These are phyloP conservation scores for Posidonia oceanica DNA, from an alignment of 116 monocot genomes.

Conservation along the genomic window DNA sequence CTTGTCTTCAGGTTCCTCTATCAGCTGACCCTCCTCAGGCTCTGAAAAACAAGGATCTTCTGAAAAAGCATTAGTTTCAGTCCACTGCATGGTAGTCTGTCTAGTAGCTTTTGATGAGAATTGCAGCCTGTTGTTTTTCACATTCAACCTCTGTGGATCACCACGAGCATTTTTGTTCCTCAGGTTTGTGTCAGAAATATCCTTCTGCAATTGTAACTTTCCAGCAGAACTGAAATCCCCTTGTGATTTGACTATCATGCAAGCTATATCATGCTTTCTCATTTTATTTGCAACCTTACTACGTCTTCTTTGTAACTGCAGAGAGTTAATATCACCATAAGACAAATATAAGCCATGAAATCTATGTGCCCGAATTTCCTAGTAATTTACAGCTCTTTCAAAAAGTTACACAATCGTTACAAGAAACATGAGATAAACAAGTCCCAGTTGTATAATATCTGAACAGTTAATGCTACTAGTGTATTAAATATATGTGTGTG, in stretches of 20 bases:
- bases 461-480: no score
- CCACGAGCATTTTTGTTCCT: no score
- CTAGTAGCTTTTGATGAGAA: neutral
- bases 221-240: neutral
- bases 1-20: slow-evolving; percentile 19
- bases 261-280: neutral
- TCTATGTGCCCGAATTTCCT: neutral
- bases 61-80: neutral
- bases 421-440: no score
- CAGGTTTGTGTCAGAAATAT: no score
- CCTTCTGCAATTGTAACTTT: no score
- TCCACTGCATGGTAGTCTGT: neutral
- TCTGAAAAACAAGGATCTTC: slow-evolving; percentile 24
- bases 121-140: neutral
- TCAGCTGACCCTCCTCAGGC: slow-evolving; percentile 46
- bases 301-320: neutral
- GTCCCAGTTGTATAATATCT: no score
- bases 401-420: no score
- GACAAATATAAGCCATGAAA: neutral
- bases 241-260: neutral
- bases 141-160: no score
- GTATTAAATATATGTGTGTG: no score
- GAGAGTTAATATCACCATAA: neutral
- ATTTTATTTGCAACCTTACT: neutral
- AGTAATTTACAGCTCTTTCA: neutral